A percentile compares a stretch with the other conserved stretches of the same genome.
Evolutionary conservation across 1,284 basidiomycete genomes (phyloP).

Genomic region (Athelia psychrophila): DNA sequence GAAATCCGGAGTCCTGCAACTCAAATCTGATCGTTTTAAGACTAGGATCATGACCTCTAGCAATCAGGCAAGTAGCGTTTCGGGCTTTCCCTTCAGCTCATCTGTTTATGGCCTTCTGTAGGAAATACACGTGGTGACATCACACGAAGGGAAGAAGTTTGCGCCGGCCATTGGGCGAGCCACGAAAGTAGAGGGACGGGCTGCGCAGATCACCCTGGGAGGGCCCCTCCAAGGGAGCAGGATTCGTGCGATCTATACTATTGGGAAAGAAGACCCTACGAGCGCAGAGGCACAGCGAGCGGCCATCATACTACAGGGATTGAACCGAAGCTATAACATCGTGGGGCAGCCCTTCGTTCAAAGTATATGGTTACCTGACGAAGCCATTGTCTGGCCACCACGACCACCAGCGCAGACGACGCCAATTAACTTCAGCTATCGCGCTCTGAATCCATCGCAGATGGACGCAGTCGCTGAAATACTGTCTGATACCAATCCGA

Average conservation of each 20-base stretch:
- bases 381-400: conserved; percentile 2
- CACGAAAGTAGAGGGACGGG: background rate
- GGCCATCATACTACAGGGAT: conserved; percentile 39
- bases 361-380: conserved; percentile 45
- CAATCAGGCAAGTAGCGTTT: conserved; percentile 28
- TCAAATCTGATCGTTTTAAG: conserved; percentile 39
- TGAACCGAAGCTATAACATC: conserved; percentile 44
- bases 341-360: conserved; percentile 54
- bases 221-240: background rate
- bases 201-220: background rate
- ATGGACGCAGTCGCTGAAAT: conserved; percentile 48
- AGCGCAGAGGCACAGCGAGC: conserved; percentile 46
- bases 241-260: conserved; percentile 17
- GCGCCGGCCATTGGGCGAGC: background rate
- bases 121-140: background rate
- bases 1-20: conserved; percentile 22
- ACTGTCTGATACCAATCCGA: conserved; percentile 34
- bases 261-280: conserved; percentile 52
- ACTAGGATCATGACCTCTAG: conserved; percentile 29
- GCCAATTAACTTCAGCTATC: conserved; percentile 7
- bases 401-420: conserved; percentile 10
- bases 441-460: conserved; percentile 53
- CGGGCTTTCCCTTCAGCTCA: background rate
- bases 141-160: background rate
- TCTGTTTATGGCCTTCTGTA: background rate